Evolutionary conservation across 2,329 filamentous ascomycete genomes (phyloP).

Genomic region (Fusarium falciforme): DNA sequence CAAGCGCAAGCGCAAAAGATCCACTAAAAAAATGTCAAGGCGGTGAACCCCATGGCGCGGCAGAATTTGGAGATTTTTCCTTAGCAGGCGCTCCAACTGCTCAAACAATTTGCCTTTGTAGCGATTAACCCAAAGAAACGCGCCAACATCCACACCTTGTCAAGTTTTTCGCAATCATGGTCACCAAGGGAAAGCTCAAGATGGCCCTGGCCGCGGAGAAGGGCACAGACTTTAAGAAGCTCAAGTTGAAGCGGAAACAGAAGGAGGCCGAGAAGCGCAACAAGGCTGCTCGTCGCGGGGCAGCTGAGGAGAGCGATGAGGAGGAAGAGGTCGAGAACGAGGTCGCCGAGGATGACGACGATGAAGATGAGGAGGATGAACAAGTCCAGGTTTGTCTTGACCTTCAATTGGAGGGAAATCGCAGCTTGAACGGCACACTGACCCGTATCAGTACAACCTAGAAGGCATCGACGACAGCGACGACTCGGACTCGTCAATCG

Average conservation of each 20-base stretch:
- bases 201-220: slow-evolving; percentile 67
- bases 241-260: slow-evolving; percentile 61
- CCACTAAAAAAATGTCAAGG: slow-evolving; percentile 45
- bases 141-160: slow-evolving; percentile 5
- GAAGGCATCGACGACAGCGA: slow-evolving; percentile 71
- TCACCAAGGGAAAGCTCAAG: slow-evolving; percentile 62
- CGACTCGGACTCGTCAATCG: slow-evolving; percentile 76
- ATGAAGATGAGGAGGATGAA: slow-evolving; percentile 47
- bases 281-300: slow-evolving; percentile 43
- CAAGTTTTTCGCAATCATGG: slow-evolving; percentile 48
- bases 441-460: slow-evolving; percentile 58
- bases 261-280: slow-evolving; percentile 57
- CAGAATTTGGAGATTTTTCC: slow-evolving; percentile 49
- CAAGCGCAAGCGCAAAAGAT: not conserved
- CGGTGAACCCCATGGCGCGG: slow-evolving; percentile 41
- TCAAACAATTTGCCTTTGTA: slow-evolving; percentile 19
- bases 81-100: slow-evolving; percentile 21
- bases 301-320: slow-evolving; percentile 47
- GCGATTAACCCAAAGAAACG: slow-evolving; percentile 24
- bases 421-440: not conserved
- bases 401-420: not conserved
- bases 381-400: slow-evolving; percentile 42
- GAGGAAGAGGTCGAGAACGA: slow-evolving; percentile 45
- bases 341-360: slow-evolving; percentile 53
- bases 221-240: slow-evolving; percentile 63